phyloP scores from a whole-genome alignment of 352 stramenopile genomes.

The Halophytophthora batemanensis region DNA sequence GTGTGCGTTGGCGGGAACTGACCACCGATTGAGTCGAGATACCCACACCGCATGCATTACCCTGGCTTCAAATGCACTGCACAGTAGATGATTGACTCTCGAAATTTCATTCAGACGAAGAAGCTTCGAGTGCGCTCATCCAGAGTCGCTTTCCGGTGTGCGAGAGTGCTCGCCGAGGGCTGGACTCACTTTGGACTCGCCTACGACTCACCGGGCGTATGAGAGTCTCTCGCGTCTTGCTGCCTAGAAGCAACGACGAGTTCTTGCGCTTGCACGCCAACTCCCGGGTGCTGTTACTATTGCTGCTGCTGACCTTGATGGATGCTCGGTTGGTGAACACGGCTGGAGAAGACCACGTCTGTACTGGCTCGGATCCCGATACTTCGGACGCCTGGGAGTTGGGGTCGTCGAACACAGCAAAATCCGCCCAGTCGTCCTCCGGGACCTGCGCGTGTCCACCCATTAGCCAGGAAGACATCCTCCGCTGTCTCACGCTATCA shows the following conservation, averaged over 20 bases:
- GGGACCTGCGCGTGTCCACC: conserved; percentile 3
- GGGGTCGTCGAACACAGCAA: conserved; percentile 20
- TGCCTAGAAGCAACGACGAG: conserved; percentile 4
- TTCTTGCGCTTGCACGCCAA: conserved; percentile 5
- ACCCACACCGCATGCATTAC: too few species aligned
- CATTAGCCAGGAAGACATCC: conserved; percentile 9
- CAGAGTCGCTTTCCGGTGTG: conserved; percentile 23
- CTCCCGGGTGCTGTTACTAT: conserved; percentile 5
- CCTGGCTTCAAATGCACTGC: too few species aligned
- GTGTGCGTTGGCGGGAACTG: conserved; percentile 24
- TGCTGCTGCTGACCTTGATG: conserved; percentile 5
- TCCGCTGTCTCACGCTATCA: background rate
- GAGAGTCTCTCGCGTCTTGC: background rate
- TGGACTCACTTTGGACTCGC: conserved; percentile 8
- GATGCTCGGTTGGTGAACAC: background rate
- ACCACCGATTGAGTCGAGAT: conserved; percentile 12
- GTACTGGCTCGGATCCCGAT: conserved; percentile 6
- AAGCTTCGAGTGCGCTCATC: conserved; percentile 17
- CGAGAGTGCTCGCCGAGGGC: conserved; percentile 17
- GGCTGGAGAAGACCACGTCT: conserved; percentile 3
- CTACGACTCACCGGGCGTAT: conserved; percentile 1
- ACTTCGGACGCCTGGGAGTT: conserved; percentile 6
- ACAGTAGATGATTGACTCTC: too few species aligned
- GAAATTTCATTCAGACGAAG: conserved; percentile 6
- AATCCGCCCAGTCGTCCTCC: conserved; percentile 26